A percentile compares a stretch with the other conserved stretches of the same genome.
Evolutionary conservation across 1,284 basidiomycete species (phyloP).

Genomic region (Athelia psychrophila): DNA sequence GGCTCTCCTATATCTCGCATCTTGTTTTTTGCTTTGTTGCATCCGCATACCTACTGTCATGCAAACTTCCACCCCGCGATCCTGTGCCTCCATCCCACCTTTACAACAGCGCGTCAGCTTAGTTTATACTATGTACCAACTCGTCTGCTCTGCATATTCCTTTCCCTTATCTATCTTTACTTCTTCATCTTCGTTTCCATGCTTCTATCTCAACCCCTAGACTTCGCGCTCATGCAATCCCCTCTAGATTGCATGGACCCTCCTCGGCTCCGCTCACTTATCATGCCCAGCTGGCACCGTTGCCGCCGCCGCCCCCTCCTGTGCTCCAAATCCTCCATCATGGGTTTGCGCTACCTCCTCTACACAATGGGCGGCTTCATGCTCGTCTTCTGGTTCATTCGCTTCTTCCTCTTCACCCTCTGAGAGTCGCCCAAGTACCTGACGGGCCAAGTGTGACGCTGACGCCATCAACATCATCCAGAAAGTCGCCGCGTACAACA

Average conservation of each 20-base stretch:
- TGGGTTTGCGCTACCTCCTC: constrained; percentile 75
- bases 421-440: constrained; percentile 78
- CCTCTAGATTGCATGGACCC: constrained; percentile 59
- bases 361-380: constrained; percentile 62
- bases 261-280: constrained; percentile 61
- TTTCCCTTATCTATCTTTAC: too few relatives aligned
- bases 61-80: too few relatives aligned
- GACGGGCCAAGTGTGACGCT: constrained; percentile 65
- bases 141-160: too few relatives aligned
- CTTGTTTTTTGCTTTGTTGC: too few relatives aligned
- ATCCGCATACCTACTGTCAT: too few relatives aligned
- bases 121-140: too few relatives aligned
- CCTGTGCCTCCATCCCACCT: too few relatives aligned
- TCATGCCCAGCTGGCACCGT: constrained; percentile 45
- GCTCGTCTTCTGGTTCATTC: constrained; percentile 59
- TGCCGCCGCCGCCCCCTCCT: constrained; percentile 27
- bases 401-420: constrained; percentile 74
- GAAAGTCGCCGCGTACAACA: constrained; percentile 69
- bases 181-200: too few relatives aligned
- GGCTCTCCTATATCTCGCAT: not conserved
- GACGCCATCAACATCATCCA: constrained; percentile 72
- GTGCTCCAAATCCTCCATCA: constrained; percentile 42
- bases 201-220: too few relatives aligned
- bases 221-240: not conserved
- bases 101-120: too few relatives aligned